Evolutionary conservation across 495 filamentous ascomycete genomes (phyloP).

Genomic region (Hyaloscypha hepaticicola): DNA sequence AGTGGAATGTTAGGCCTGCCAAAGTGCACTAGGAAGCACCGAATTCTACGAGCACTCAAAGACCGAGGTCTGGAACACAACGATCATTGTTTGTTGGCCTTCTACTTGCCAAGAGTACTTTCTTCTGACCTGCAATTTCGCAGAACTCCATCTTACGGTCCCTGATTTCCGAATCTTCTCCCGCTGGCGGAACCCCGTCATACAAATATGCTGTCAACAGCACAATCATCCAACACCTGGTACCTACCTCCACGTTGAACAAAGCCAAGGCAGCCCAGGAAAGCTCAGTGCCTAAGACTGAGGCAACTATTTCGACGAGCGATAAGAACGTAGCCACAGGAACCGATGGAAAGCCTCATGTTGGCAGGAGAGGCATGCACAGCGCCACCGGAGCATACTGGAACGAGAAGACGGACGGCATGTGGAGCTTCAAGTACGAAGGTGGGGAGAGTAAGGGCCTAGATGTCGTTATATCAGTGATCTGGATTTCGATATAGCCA

Average conservation of each 20-base stretch:
- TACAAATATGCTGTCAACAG: constrained; percentile 96
- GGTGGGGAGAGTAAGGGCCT: constrained; percentile 79
- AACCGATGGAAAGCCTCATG: constrained; percentile 56
- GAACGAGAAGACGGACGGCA: constrained; percentile 96
- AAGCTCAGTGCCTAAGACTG: constrained; percentile 36
- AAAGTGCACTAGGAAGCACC: constrained; percentile 65
- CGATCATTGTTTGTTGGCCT: constrained; percentile 74
- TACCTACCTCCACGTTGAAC: constrained; percentile 53
- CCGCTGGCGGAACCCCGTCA: constrained; percentile 47
- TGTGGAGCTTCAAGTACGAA: constrained; percentile 97
- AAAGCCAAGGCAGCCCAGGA: constrained; percentile 45
- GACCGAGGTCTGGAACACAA: constrained; percentile 81
- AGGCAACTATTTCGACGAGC: constrained; percentile 32
- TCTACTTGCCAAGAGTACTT: not conserved
- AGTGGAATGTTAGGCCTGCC: constrained; percentile 66
- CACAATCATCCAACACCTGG: constrained; percentile 92
- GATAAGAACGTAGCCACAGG: constrained; percentile 38
- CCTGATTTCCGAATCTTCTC: constrained; percentile 79
- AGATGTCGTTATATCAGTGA: constrained; percentile 87
- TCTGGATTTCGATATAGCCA: constrained; percentile 73
- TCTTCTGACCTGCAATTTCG: constrained; percentile 6
- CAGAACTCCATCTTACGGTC: constrained; percentile 85
- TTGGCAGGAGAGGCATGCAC: constrained; percentile 92
- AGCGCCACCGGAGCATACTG: constrained; percentile 91
- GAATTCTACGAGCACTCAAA: constrained; percentile 79